A percentile compares a stretch with the other conserved stretches of the same genome.
These are phyloP conservation scores for Cocos nucifera DNA, from an alignment of 176 grass and related monocot genomes.

Conservation along the genomic window DNA sequence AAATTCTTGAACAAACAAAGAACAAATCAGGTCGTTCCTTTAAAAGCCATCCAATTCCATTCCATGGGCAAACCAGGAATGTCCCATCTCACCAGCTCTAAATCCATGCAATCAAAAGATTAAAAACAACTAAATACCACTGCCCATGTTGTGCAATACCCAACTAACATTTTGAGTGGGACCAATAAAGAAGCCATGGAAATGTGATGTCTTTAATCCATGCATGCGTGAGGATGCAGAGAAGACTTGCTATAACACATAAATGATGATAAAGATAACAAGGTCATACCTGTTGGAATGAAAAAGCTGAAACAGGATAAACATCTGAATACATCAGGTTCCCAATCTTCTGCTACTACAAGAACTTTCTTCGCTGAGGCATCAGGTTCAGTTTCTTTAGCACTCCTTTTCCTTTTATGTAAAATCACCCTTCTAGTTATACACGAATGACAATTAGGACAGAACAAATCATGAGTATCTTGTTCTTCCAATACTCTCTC, in stretches of 20 bases:
- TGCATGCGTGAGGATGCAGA: background rate
- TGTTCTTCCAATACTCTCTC: conserved; percentile 64
- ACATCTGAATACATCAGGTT: conserved; percentile 60
- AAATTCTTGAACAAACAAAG: too few relatives aligned
- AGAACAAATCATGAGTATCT: conserved; percentile 78
- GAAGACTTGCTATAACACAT: background rate
- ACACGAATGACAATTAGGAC: conserved; percentile 77
- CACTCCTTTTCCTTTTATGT: conserved; percentile 56
- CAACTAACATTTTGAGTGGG: too few relatives aligned
- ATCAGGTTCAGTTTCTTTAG: conserved; percentile 15
- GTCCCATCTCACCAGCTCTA: too few relatives aligned
- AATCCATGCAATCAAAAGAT: too few relatives aligned
- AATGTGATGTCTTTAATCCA: too few relatives aligned
- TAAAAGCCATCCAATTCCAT: too few relatives aligned
- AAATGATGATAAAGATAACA: background rate
- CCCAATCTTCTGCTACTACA: conserved; percentile 7
- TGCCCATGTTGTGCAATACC: too few relatives aligned
- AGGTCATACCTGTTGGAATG: conserved; percentile 57
- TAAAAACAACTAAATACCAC: too few relatives aligned
- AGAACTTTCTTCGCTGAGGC: conserved; percentile 36
- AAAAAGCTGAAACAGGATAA: conserved; percentile 92
- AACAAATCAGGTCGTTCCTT: too few relatives aligned
- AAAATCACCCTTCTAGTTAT: conserved; percentile 88
- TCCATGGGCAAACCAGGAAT: too few relatives aligned
- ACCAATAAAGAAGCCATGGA: too few relatives aligned